Evolutionary conservation across 257 asterid species (phyloP).

Genomic region (Vinca minor): DNA sequence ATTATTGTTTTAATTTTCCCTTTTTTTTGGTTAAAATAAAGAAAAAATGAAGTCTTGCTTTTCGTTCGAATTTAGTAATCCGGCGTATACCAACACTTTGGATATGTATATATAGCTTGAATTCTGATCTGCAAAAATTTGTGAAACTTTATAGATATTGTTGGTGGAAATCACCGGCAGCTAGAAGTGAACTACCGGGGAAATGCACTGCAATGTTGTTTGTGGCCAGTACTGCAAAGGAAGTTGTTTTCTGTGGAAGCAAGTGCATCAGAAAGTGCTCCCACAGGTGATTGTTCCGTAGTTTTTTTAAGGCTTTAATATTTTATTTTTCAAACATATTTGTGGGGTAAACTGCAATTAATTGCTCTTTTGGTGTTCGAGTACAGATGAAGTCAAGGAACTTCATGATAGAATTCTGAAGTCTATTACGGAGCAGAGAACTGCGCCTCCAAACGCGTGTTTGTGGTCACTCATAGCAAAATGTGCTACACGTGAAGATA

Average conservation of each 20-base stretch:
- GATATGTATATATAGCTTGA: neutral
- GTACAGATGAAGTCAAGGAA: conserved; percentile 63
- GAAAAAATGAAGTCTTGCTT: neutral
- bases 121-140: neutral
- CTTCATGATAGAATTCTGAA: conserved; percentile 58
- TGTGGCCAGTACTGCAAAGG: conserved; percentile 21
- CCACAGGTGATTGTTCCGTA: conserved; percentile 38
- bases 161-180: conserved; percentile 16
- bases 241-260: conserved; percentile 45
- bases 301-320: neutral
- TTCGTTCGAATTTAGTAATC: neutral
- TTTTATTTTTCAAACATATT: neutral
- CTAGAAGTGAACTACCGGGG: conserved; percentile 14
- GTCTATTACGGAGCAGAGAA: conserved; percentile 41
- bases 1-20: neutral
- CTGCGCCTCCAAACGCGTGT: conserved; percentile 90
- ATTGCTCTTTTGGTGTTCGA: conserved; percentile 19
- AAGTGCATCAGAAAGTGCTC: conserved; percentile 24
- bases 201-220: conserved; percentile 14
- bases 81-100: too few relatives aligned
- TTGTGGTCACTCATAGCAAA: conserved; percentile 65
- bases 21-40: neutral
- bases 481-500: conserved; percentile 61
- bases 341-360: conserved; percentile 9
- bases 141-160: conserved; percentile 25